Percentiles rank a stretch among this genome's conserved stretches.
Conservation (phyloP, 2,329 filamentous ascomycete species). For the Exutisphaerella laricina region DNA sequence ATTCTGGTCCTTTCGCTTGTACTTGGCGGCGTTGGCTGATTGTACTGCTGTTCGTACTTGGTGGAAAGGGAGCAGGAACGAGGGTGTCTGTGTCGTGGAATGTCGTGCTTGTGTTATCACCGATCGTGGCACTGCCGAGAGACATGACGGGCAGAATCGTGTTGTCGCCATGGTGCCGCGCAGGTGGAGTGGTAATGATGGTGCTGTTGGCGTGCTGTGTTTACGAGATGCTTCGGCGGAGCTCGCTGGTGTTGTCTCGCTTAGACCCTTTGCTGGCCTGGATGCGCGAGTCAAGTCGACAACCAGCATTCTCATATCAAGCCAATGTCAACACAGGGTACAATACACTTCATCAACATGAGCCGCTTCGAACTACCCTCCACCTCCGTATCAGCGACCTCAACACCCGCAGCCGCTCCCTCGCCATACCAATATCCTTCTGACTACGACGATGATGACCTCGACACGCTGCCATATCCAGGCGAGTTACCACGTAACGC, state of each 20-base stretch:
- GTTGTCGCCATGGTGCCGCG: conserved; percentile 19
- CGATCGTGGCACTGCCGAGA: conserved; percentile 17
- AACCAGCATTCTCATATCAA: not conserved
- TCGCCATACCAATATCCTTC: conserved; percentile 41
- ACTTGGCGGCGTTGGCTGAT: conserved; percentile 37
- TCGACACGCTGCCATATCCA: conserved; percentile 74
- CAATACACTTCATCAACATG: conserved; percentile 32
- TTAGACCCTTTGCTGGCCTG: no score
- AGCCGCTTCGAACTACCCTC: conserved; percentile 45
- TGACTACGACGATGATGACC: conserved; percentile 52
- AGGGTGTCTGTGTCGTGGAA: conserved; percentile 12
- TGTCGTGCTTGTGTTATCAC: conserved; percentile 14
- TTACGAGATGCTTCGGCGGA: conserved; percentile 10
- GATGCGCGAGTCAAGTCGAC: no score
- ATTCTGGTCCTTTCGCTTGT: conserved; percentile 42
- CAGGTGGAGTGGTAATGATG: not conserved
- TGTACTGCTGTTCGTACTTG: conserved; percentile 37
- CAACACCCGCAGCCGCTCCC: conserved; percentile 37
- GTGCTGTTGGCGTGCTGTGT: not conserved
- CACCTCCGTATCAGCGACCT: conserved; percentile 23
- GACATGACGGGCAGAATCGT: conserved; percentile 28
- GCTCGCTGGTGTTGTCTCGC: conserved; percentile 10
- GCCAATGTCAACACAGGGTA: not conserved
- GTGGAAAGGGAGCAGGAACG: conserved; percentile 25
- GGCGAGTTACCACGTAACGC: conserved; percentile 73